These are phyloP conservation scores for Penicillium roqueforti DNA, from an alignment of 495 filamentous ascomycete genomes.

Conservation along the genomic window DNA sequence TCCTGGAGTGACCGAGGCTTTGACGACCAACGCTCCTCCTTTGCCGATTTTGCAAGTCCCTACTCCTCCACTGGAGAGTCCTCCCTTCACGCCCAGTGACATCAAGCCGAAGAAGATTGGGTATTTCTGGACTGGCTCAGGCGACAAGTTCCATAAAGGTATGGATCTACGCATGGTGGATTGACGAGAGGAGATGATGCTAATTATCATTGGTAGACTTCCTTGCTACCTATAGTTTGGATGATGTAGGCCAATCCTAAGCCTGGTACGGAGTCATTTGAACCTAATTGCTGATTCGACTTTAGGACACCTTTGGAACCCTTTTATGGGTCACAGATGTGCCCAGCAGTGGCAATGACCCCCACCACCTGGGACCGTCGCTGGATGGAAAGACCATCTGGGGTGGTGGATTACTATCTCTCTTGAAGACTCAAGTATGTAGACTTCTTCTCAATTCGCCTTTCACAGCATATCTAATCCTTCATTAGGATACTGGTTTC, in stretches of 20 bases:
- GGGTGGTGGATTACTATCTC: constrained; percentile 57
- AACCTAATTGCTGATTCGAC: neutral
- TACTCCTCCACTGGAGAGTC: constrained; percentile 51
- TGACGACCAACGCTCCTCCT: constrained; percentile 47
- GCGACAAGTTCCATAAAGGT: constrained; percentile 54
- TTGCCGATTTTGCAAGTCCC: constrained; percentile 57
- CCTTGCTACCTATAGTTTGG: constrained; percentile 55
- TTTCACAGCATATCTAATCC: neutral
- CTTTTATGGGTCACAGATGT: constrained; percentile 57
- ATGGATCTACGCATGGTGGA: neutral
- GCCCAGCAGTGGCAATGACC: constrained; percentile 56
- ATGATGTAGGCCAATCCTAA: constrained; percentile 42
- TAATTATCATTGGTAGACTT: constrained; percentile 41
- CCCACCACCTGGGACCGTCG: constrained; percentile 56
- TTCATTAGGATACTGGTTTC: constrained; percentile 52
- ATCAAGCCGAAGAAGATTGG: constrained; percentile 64
- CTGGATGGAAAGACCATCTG: constrained; percentile 57
- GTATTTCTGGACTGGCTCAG: constrained; percentile 60
- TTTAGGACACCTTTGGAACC: constrained; percentile 55
- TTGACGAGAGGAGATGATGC: neutral
- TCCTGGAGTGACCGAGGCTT: constrained; percentile 54
- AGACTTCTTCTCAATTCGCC: neutral
- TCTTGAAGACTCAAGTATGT: constrained; percentile 52
- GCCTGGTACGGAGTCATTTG: neutral
- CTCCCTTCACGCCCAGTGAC: constrained; percentile 49